phyloP scores from a whole-genome alignment of 2,329 filamentous ascomycete species.

The Huntiella abstrusa region DNA sequence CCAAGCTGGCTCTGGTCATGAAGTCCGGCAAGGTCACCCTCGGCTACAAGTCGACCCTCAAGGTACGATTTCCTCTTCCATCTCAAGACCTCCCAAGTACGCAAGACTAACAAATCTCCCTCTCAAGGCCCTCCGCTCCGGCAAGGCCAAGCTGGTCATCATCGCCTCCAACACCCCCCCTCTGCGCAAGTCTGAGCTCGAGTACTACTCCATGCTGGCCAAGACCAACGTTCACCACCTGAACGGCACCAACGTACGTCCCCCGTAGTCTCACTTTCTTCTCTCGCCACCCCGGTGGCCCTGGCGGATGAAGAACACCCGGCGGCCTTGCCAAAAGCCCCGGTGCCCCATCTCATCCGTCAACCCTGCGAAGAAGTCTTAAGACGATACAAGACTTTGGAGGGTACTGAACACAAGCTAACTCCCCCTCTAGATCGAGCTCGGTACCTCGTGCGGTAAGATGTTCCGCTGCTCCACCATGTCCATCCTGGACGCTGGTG shows the following conservation, averaged over 20 bases:
- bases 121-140: constrained; percentile 59
- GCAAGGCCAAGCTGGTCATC: constrained; percentile 98
- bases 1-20: constrained; percentile 42
- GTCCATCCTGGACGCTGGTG: constrained; percentile 90
- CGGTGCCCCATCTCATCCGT: constrained; percentile 9
- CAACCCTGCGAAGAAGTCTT: constrained; percentile 85
- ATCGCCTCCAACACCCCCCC: constrained; percentile 88
- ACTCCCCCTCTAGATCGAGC: constrained; percentile 61
- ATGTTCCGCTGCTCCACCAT: constrained; percentile 97
- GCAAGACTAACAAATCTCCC: constrained; percentile 19
- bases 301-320: constrained; percentile 15
- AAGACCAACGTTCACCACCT: constrained; percentile 98
- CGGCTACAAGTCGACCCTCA: constrained; percentile 54
- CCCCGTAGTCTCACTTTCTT: constrained; percentile 3
- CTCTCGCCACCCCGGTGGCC: not conserved
- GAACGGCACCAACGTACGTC: constrained; percentile 93
- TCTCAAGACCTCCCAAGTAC: constrained; percentile 16
- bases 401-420: constrained; percentile 48
- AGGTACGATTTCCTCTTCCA: constrained; percentile 11
- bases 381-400: constrained; percentile 49
- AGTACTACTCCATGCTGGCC: constrained; percentile 84
- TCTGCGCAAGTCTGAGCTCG: constrained; percentile 92
- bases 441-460: constrained; percentile 96
- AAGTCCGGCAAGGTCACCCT: constrained; percentile 64
- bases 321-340: constrained; percentile 15